phyloP scores from a whole-genome alignment of 305 asterid genomes.

The Andrographis paniculata region DNA sequence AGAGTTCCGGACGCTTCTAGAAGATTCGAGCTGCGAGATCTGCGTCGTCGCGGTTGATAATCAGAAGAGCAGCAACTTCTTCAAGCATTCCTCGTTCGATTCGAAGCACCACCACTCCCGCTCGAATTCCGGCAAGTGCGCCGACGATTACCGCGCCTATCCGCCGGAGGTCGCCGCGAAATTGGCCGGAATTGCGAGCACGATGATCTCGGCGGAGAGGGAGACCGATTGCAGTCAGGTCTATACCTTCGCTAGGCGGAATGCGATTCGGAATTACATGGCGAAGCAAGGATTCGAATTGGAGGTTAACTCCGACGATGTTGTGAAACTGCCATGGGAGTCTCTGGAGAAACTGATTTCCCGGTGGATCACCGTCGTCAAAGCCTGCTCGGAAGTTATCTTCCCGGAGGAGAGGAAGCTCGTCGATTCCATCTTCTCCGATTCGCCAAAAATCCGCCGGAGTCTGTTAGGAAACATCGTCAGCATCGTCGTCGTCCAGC shows the following conservation, averaged over 20 bases:
- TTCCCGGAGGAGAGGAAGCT: slow-evolving; percentile 56
- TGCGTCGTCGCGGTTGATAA: background rate
- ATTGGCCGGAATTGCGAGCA: slow-evolving; percentile 38
- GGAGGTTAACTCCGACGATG: slow-evolving; percentile 56
- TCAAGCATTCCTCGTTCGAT: slow-evolving; percentile 20
- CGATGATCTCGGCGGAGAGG: slow-evolving; percentile 60
- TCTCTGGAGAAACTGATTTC: slow-evolving; percentile 57
- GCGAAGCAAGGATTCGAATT: slow-evolving; percentile 46
- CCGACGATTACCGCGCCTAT: slow-evolving; percentile 21
- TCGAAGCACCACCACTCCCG: slow-evolving; percentile 49
- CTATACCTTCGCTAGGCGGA: slow-evolving; percentile 45
- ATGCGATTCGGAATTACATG: slow-evolving; percentile 44
- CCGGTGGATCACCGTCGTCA: slow-evolving; percentile 60
- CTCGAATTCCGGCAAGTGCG: slow-evolving; percentile 65
- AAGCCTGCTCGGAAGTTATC: slow-evolving; percentile 30
- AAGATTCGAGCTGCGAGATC: slow-evolving; percentile 22
- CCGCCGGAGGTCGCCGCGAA: slow-evolving; percentile 27
- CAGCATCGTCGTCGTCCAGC: slow-evolving; percentile 51
- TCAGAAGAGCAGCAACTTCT: background rate
- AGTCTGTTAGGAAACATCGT: slow-evolving; percentile 41
- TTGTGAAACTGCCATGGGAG: slow-evolving; percentile 60
- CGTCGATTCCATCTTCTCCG: slow-evolving; percentile 41
- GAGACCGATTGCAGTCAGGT: slow-evolving; percentile 64
- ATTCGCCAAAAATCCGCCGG: slow-evolving; percentile 25
- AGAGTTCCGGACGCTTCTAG: slow-evolving; percentile 45